phyloP scores from a whole-genome alignment of 129 eudicot species.

The Flaveria ramosissima region DNA sequence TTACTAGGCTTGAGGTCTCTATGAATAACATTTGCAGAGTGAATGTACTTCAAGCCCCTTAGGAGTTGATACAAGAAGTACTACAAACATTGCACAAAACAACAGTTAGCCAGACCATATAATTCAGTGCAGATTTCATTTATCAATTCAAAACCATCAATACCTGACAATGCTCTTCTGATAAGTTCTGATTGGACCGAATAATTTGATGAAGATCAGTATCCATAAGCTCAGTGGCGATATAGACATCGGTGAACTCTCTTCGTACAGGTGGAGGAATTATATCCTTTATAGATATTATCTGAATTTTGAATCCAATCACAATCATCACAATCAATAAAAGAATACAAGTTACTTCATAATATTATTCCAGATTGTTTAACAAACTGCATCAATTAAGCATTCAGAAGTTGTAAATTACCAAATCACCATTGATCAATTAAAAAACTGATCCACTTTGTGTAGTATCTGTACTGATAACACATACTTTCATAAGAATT shows the following conservation, averaged over 20 bases:
- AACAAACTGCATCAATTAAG: conserved; percentile 14
- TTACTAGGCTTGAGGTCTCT: conserved; percentile 92
- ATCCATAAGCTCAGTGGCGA: conserved; percentile 83
- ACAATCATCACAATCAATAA: conserved; percentile 10
- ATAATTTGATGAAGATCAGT: conserved; percentile 93
- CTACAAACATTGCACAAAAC: conserved; percentile 42
- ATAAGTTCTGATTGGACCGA: conserved; percentile 69
- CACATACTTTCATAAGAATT: not conserved
- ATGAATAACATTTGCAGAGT: conserved; percentile 84
- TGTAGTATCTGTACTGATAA: not conserved
- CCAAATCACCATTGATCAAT: not conserved
- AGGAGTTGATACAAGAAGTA: conserved; percentile 90
- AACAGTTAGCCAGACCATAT: conserved; percentile 12
- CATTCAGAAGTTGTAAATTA: conserved; percentile 14
- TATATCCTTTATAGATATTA: conserved; percentile 75
- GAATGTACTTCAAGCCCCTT: conserved; percentile 82
- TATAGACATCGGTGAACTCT: conserved; percentile 79
- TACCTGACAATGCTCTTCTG: conserved; percentile 97
- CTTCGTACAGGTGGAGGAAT: conserved; percentile 75
- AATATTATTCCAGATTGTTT: not conserved
- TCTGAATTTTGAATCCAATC: conserved; percentile 43
- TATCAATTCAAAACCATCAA: not conserved
- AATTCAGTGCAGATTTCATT: not conserved
- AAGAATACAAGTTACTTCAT: conserved; percentile 13
- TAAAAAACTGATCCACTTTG: not conserved